Evolutionary conservation across 2,329 filamentous ascomycete species (phyloP).

Genomic region (Alternaria sp.): DNA sequence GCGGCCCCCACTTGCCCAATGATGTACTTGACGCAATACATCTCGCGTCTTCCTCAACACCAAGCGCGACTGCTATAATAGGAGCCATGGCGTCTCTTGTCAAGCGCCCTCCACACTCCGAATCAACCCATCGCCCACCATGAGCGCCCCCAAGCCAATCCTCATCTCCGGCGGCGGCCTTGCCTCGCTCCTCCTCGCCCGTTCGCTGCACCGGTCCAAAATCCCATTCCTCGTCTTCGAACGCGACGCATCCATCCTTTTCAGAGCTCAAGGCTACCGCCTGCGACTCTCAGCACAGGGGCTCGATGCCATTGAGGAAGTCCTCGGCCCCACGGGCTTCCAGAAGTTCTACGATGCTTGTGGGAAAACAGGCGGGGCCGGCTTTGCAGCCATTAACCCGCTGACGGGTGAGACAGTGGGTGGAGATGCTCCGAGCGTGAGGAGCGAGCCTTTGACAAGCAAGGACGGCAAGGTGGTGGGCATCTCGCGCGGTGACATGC

Average conservation of each 20-base stretch:
- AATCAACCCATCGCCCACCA: constrained; percentile 12
- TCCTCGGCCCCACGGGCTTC: constrained; percentile 60
- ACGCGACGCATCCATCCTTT: constrained; percentile 58
- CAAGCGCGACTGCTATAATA: constrained; percentile 5
- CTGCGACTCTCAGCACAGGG: constrained; percentile 66
- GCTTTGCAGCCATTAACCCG: constrained; percentile 62
- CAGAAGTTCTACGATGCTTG: constrained; percentile 66
- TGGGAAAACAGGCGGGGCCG: constrained; percentile 67
- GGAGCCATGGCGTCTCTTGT: constrained; percentile 4
- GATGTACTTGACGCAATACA: background rate
- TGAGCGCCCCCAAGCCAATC: constrained; percentile 51
- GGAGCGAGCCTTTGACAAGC: constrained; percentile 53
- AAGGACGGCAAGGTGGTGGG: constrained; percentile 68
- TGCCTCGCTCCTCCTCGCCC: constrained; percentile 43
- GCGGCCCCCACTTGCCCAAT: background rate
- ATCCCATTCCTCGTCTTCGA: constrained; percentile 49
- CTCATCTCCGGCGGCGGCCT: constrained; percentile 47
- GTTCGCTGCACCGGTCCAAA: constrained; percentile 35
- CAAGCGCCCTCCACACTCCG: background rate
- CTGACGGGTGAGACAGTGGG: constrained; percentile 59
- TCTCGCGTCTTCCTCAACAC: background rate
- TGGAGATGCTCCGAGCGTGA: constrained; percentile 19
- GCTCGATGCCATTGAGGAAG: constrained; percentile 67
- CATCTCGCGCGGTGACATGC: constrained; percentile 70
- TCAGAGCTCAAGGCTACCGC: constrained; percentile 70